phyloP scores from a whole-genome alignment of 164 flowering plant genomes.

The Macadamia integrifolia region DNA sequence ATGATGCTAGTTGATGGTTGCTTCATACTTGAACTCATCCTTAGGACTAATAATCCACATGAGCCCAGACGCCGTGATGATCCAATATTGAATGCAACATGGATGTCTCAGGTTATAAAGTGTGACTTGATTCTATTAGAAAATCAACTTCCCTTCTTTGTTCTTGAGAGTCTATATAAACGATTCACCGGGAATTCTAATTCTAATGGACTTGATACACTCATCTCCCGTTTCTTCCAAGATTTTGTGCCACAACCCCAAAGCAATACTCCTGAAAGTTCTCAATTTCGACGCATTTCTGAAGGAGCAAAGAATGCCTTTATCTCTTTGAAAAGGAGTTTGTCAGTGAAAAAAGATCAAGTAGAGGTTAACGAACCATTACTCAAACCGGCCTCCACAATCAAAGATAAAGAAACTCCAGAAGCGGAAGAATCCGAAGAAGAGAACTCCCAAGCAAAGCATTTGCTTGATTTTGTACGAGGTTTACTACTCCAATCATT shows the following conservation, averaged over 20 bases:
- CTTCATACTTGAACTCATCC: slow-evolving; percentile 43
- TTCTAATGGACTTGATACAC: too few relatives aligned
- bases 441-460: neutral
- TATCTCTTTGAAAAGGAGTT: too few relatives aligned
- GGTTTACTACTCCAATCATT: rapidly evolving
- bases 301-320: too few relatives aligned
- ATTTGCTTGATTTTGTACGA: slow-evolving; percentile 1
- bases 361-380: too few relatives aligned
- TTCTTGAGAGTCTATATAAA: slow-evolving; percentile 9
- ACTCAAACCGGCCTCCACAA: too few relatives aligned
- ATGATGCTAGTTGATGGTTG: slow-evolving; percentile 62
- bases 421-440: too few relatives aligned
- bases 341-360: too few relatives aligned
- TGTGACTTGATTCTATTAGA: slow-evolving; percentile 55
- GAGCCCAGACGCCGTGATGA: slow-evolving; percentile 21
- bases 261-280: too few relatives aligned
- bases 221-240: too few relatives aligned
- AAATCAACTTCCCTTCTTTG: slow-evolving; percentile 47
- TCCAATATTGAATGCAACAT: slow-evolving; percentile 37
- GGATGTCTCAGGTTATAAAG: slow-evolving; percentile 35
- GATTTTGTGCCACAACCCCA: neutral
- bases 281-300: too few relatives aligned
- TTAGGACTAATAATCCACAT: neutral
- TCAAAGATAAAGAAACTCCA: too few relatives aligned
- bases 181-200: too few relatives aligned